Evolutionary conservation across 352 stramenopile species (phyloP).

Genomic region (Pythium myriotylum): DNA sequence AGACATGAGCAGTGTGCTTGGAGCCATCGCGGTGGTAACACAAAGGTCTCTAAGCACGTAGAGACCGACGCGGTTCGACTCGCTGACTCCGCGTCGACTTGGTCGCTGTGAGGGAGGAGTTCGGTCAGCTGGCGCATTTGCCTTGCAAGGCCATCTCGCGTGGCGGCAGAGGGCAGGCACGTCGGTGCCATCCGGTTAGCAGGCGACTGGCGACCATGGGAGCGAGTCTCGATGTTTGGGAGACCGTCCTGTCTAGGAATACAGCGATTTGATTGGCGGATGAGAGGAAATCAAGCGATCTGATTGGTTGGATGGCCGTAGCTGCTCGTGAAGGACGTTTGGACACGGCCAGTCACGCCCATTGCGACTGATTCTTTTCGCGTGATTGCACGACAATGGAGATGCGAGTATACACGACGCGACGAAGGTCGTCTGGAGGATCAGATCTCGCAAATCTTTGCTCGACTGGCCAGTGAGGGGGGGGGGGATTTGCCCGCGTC

Average conservation of each 20-base stretch:
- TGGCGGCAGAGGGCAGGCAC: neutral
- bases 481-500: no score
- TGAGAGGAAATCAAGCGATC: neutral
- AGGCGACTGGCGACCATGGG: neutral
- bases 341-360: no score
- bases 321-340: neutral
- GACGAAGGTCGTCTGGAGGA: no score
- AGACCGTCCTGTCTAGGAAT: slow-evolving; percentile 1
- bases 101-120: neutral
- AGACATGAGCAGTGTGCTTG: no score
- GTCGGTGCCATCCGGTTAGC: neutral
- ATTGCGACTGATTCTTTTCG: no score
- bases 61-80: no score
- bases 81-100: no score
- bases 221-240: neutral
- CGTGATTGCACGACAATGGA: no score
- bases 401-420: no score
- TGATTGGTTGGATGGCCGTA: neutral
- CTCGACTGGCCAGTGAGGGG: no score
- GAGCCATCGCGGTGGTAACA: neutral
- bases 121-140: neutral
- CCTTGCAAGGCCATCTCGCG: no score
- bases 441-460: no score
- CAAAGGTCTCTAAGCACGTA: neutral
- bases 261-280: neutral